Evolutionary conservation across 148 eudicot species (phyloP), one percentile per base, ranked within the genome.

Genomic region (Rhododendron henanense): DNA sequence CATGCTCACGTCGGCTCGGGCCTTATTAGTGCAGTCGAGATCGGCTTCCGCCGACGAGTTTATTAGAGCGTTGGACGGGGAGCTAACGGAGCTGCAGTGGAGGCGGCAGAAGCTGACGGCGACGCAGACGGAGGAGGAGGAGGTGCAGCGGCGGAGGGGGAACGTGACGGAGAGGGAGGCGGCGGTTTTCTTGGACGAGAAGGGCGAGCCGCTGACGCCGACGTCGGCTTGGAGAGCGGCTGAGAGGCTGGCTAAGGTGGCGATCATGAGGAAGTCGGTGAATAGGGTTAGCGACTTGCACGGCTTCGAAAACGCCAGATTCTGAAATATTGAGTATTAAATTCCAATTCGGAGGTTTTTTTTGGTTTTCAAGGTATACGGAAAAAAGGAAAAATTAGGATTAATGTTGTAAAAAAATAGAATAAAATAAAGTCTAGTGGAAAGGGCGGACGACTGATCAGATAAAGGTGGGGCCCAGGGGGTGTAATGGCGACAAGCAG

Each of bases 201-300:
- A 96, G 53, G 95, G 92, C 0, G 96, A 96, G 90, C 92, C 93
- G 88, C 82, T 95, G 11, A 95, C 98, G 82, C 98, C 99, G 19
- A 95, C 95, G 1, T 97, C 99, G 89, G 99, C 98, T 85, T 97
- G 98, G 99, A 91, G 92, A 86, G 99, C 98, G 41, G 98, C 98
- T 41, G 98, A 95, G 90, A 90, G 94, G 84, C 94, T 96, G 67
- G 99, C 99, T 84, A 96, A 96, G 55, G 94, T 96, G n/a, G 99
- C 99, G 0, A 89, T 93, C 1, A 94, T 95, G 97, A 93, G 95
- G 63, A 94, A 96, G 93, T 92, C 98, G 63, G 71, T 92, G 83
- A 96, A 95, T 51, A 88, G 94, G 61, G 98, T 94, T 81, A 94
- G 99, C 89, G 99, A 97, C 89, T 91, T 97, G 85, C 99, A 97